phyloP scores from a whole-genome alignment of 305 asterid species.

The Striga hermonthica region DNA sequence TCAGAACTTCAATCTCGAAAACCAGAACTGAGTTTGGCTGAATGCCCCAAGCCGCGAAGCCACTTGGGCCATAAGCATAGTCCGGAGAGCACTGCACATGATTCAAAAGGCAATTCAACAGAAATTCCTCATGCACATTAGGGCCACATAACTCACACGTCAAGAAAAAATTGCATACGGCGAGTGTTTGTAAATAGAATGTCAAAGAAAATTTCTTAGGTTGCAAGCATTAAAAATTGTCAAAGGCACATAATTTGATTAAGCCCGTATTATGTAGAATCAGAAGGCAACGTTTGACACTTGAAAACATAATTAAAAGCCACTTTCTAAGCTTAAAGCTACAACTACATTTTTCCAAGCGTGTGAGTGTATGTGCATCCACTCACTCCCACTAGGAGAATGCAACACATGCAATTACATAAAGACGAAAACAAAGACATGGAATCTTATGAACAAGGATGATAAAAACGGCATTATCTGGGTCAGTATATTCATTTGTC shows the following conservation, averaged over 20 bases:
- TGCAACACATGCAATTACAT: not conserved
- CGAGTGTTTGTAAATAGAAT: not conserved
- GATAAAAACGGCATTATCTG: not conserved
- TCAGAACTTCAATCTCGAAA: conserved; percentile 80
- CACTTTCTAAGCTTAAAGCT: not conserved
- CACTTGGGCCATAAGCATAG: conserved; percentile 72
- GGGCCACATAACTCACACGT: not conserved
- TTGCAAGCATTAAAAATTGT: not conserved
- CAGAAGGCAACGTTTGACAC: not conserved
- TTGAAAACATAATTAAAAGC: not conserved
- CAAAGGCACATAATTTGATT: not conserved
- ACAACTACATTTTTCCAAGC: not conserved
- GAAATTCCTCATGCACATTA: not conserved
- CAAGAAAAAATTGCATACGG: not conserved
- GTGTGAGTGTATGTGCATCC: too few species aligned
- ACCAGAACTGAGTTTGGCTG: conserved; percentile 70
- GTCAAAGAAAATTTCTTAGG: not conserved
- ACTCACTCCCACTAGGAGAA: conserved; percentile 2
- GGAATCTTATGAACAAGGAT: not conserved
- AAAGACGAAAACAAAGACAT: not conserved
- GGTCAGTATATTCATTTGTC: not conserved
- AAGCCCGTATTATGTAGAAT: not conserved
- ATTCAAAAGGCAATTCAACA: conserved; percentile 15
- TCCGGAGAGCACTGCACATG: conserved; percentile 79
- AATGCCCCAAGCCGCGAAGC: conserved; percentile 92